Evolutionary conservation across 805 yeast species (phyloP), one percentile per base, ranked within the genome.

Genomic region (Myxozyma mucilagina): DNA sequence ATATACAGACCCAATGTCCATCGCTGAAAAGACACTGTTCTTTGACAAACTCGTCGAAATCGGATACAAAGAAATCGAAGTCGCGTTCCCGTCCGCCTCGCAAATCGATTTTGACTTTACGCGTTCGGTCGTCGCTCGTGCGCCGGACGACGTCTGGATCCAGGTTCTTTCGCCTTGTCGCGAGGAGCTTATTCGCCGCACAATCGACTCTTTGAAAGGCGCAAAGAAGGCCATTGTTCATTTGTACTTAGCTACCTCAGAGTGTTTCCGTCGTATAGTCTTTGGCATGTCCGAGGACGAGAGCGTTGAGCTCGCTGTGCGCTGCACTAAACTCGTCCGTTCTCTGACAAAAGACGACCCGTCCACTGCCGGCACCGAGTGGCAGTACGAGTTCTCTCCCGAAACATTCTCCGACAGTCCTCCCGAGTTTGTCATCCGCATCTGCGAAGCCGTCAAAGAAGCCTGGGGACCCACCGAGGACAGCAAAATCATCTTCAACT

Each of bases 31-130:
- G 75, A 85, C 85, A 70, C 82, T 78, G 57, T 88, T 86, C 74
- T 87, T 87, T 73, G 76, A 82, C 57, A 85, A 87, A 72, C 77
- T 88, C 45, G 80, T 87, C 14, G 87, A 86, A 32, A 74, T 87
- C 44, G 96, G 96, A 0, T 88, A 86, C 75, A 88, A 88, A 72
- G 94, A 88, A 73, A 88, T 88, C 60, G 94, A 88, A 73, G 94
- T 89, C 20, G 84, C 91, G 0, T 88, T 88, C 74, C 94, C 94
- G 4, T 80, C 89, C 16, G 94, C 94, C 3, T 84, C 90, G 3
- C 92, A 87, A 72, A 80, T 83, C 34, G 94, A 89, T 74, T 88
- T 87, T 69, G 93, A 88, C 70, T 89, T 88, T 75, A 88, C 94
- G 38, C 79, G 89, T 53, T 84, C 79, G 70, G 90, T 91, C 39